These are phyloP conservation scores for Pisolithus orientalis DNA, from an alignment of 768 basidiomycete genomes.

Conservation along the genomic window DNA sequence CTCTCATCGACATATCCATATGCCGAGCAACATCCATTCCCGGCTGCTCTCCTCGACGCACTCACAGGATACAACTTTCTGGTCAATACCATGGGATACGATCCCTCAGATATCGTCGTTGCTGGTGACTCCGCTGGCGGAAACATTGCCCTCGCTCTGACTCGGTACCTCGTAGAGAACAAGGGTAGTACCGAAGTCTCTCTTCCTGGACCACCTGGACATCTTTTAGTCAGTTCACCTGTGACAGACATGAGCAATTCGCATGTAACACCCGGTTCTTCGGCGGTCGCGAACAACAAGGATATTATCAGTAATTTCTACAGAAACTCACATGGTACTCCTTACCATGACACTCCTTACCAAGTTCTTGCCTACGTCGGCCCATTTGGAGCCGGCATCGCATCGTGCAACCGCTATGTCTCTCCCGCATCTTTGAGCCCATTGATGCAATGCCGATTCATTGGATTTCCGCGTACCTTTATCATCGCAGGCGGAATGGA, in stretches of 20 bases:
- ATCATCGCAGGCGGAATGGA: slow-evolving; percentile 55
- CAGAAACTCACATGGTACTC: slow-evolving; percentile 5
- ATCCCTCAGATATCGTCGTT: slow-evolving; percentile 55
- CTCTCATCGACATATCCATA: slow-evolving; percentile 43
- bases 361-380: slow-evolving; percentile 40
- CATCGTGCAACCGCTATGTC: slow-evolving; percentile 45
- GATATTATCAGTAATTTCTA: slow-evolving; percentile 12
- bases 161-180: slow-evolving; percentile 54
- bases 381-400: slow-evolving; percentile 40
- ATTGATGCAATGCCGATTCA: slow-evolving; percentile 35
- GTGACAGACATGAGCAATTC: slow-evolving; percentile 44
- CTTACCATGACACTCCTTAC: slow-evolving; percentile 32
- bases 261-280: slow-evolving; percentile 33
- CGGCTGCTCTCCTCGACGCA: slow-evolving; percentile 67
- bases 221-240: slow-evolving; percentile 49
- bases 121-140: slow-evolving; percentile 76
- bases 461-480: slow-evolving; percentile 55
- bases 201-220: slow-evolving; percentile 41
- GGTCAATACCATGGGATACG: slow-evolving; percentile 48
- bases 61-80: slow-evolving; percentile 72
- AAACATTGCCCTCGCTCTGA: slow-evolving; percentile 60
- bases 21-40: slow-evolving; percentile 53
- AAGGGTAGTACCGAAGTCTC: slow-evolving; percentile 16
- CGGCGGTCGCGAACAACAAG: slow-evolving; percentile 32
- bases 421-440: slow-evolving; percentile 49